Evolutionary conservation across 192 early-diverging fungal genomes (phyloP).

Genomic region (Rhizoclosmatium globosum): DNA sequence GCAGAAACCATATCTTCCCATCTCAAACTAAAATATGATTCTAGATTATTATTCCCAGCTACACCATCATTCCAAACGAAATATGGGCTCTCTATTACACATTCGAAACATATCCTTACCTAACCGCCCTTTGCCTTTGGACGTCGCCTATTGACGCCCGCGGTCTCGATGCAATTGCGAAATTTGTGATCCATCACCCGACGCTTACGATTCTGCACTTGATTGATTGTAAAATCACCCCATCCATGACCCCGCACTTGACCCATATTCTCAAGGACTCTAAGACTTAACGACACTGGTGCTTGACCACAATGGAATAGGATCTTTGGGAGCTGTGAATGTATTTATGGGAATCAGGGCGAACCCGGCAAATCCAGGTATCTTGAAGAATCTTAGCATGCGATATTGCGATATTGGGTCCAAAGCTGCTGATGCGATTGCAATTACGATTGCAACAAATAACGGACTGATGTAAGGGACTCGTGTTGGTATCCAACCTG

Average conservation of each 20-base stretch:
- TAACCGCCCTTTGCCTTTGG: slow-evolving; percentile 46
- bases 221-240: slow-evolving; percentile 50
- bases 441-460: slow-evolving; percentile 36
- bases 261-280: slow-evolving; percentile 16
- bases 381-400: slow-evolving; percentile 37
- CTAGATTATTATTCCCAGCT: slow-evolving; percentile 43
- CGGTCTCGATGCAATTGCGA: slow-evolving; percentile 45
- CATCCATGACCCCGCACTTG: slow-evolving; percentile 31
- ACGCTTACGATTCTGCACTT: slow-evolving; percentile 47
- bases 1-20: too few species aligned
- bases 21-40: too few species aligned
- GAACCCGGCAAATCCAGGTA: slow-evolving; percentile 17
- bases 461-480: slow-evolving; percentile 25
- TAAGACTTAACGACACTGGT: slow-evolving; percentile 38
- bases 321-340: slow-evolving; percentile 30
- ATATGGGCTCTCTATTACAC: slow-evolving; percentile 48
- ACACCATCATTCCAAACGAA: slow-evolving; percentile 42
- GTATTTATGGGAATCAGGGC: slow-evolving; percentile 43
- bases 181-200: slow-evolving; percentile 39
- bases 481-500: not conserved
- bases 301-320: slow-evolving; percentile 51
- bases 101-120: slow-evolving; percentile 41
- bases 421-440: slow-evolving; percentile 38
- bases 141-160: slow-evolving; percentile 37
- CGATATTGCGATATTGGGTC: slow-evolving; percentile 47